phyloP scores from a whole-genome alignment of 164 flowering plant genomes.

The Liquidambar formosana region DNA sequence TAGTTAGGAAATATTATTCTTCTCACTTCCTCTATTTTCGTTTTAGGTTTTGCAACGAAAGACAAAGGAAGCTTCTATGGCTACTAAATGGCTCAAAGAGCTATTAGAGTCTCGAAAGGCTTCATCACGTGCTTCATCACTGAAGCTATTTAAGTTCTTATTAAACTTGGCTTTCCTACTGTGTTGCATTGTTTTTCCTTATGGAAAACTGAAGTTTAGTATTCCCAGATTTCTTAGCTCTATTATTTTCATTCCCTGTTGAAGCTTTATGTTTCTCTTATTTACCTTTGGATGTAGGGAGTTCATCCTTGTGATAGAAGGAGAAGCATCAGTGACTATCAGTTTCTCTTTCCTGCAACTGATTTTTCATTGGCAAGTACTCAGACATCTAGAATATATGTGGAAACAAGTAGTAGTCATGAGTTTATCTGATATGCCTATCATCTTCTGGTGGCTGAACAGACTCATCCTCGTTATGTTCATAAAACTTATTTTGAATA shows the following conservation, averaged over 20 bases:
- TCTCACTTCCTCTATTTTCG: constrained; percentile 1
- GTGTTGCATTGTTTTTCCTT: neutral
- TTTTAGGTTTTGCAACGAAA: constrained; percentile 93
- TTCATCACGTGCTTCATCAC: constrained; percentile 69
- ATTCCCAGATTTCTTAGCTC: too few relatives aligned
- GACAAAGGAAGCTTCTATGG: constrained; percentile 95
- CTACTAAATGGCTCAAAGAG: constrained; percentile 89
- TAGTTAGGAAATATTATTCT: neutral
- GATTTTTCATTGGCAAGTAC: too few relatives aligned
- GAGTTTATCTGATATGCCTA: too few relatives aligned
- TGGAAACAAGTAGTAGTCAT: constrained; percentile 7
- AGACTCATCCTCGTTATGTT: too few relatives aligned
- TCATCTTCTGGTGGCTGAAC: too few relatives aligned
- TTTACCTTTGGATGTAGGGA: too few relatives aligned
- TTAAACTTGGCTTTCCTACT: neutral
- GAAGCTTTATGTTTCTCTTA: constrained; percentile 27
- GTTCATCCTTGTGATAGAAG: too few relatives aligned
- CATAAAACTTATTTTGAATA: too few relatives aligned
- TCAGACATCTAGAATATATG: neutral
- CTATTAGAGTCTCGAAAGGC: constrained; percentile 88
- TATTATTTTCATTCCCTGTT: too few relatives aligned
- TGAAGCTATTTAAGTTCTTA: too few relatives aligned
- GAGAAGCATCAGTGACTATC: constrained; percentile 75
- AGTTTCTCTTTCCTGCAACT: constrained; percentile 66
- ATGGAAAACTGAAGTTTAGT: too few relatives aligned